Evolutionary conservation across 495 filamentous ascomycete species (phyloP).

Genomic region (Aspergillus carlsbadensis): DNA sequence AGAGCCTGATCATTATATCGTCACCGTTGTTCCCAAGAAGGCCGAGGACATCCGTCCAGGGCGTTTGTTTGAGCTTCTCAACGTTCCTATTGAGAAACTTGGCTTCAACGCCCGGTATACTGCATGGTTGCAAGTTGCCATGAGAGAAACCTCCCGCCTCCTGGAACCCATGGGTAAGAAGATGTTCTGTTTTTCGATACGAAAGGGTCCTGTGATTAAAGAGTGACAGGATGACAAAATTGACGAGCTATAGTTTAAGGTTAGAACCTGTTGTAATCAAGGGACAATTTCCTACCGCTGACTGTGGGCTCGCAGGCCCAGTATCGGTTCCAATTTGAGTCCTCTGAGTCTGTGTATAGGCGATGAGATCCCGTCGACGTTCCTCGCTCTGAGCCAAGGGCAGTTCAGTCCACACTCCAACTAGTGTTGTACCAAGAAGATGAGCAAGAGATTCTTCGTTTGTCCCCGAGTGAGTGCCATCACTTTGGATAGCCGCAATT

Average conservation of each 20-base stretch:
- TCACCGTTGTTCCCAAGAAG: slow-evolving; percentile 78
- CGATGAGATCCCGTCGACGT: slow-evolving; percentile 56
- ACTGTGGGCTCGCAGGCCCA: slow-evolving; percentile 46
- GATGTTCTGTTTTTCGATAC: slow-evolving; percentile 60
- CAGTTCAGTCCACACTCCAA: slow-evolving; percentile 50
- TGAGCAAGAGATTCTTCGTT: slow-evolving; percentile 35
- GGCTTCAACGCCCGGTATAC: slow-evolving; percentile 53
- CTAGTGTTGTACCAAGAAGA: slow-evolving; percentile 67
- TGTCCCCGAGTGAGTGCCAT: background rate
- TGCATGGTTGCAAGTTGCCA: slow-evolving; percentile 31
- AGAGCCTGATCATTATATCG: slow-evolving; percentile 73
- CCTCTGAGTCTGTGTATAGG: slow-evolving; percentile 51
- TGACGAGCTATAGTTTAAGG: slow-evolving; percentile 64
- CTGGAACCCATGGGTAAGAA: slow-evolving; percentile 77
- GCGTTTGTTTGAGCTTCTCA: slow-evolving; percentile 60
- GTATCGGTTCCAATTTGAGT: slow-evolving; percentile 38
- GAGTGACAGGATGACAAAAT: slow-evolving; percentile 75
- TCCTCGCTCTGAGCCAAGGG: slow-evolving; percentile 36
- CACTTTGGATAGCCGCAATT: slow-evolving; percentile 35
- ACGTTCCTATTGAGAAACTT: slow-evolving; percentile 70
- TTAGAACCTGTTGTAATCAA: background rate
- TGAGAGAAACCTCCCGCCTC: slow-evolving; percentile 30
- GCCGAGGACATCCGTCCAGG: slow-evolving; percentile 71
- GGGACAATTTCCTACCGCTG: slow-evolving; percentile 50
- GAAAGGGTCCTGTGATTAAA: slow-evolving; percentile 57